A percentile compares a stretch with the other conserved stretches of the same genome.
Conservation (phyloP, 139 green algal species). For the Picochlorum sp. region DNA sequence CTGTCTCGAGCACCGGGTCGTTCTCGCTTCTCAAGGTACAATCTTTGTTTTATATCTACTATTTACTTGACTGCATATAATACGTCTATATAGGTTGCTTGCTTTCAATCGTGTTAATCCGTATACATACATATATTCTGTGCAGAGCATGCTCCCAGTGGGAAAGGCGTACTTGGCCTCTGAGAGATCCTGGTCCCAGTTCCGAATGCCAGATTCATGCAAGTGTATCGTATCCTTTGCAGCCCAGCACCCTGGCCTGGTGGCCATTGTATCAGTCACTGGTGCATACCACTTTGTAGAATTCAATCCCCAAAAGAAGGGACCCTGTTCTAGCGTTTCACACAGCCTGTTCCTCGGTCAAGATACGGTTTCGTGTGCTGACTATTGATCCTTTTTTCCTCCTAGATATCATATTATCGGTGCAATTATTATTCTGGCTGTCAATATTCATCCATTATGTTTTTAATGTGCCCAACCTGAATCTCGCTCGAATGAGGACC, state of each 20-base stretch:
- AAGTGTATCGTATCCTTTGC: constrained; percentile 57
- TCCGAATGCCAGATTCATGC: constrained; percentile 32
- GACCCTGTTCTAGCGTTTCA: constrained; percentile 26
- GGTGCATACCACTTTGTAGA: constrained; percentile 40
- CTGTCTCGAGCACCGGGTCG: too few species aligned
- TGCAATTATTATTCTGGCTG: neutral
- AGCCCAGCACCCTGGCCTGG: constrained; percentile 20
- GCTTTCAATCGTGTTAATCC: too few species aligned
- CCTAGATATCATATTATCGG: neutral
- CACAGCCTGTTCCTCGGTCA: constrained; percentile 29
- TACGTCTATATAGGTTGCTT: too few species aligned
- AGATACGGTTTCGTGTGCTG: neutral
- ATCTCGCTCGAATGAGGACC: too few species aligned
- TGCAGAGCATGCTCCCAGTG: constrained; percentile 21
- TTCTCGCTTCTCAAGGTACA: too few species aligned
- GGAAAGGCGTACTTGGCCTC: constrained; percentile 62
- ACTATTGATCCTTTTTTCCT: neutral
- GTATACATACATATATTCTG: too few species aligned
- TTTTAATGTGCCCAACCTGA: too few species aligned
- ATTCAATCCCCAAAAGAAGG: constrained; percentile 61
- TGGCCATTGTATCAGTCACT: constrained; percentile 42
- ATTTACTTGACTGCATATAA: too few species aligned
- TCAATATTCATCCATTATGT: neutral
- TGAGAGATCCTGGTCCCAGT: constrained; percentile 84
- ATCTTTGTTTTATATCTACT: too few species aligned